Evolutionary conservation across 106 monocot genomes (phyloP), one percentile per base, ranked within the genome.

Genomic region (Apostasia shenzhenica): DNA sequence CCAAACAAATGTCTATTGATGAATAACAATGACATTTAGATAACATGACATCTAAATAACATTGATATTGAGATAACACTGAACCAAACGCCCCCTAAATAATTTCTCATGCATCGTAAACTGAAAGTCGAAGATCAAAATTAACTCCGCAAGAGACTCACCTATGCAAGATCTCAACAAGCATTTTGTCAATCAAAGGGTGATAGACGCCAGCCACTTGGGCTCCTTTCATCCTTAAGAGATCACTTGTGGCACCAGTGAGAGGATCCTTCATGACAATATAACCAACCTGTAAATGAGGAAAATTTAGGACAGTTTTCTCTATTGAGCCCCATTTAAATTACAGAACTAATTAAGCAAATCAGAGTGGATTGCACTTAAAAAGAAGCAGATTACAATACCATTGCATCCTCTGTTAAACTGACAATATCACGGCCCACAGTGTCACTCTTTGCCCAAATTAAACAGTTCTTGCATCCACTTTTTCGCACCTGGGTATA

Each of bases 251-350:
- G 54, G 64, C 67, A 65, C 84, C 84, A 49, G 89, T 83, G 37
- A 71, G 68, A 62, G 61, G 78, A 83, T 87, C 92, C 53, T 70
- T 89, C 92, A 97, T 81, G 46, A 97, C 82, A 66, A 89, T 92
- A 64, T 97, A 97, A 39, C 92, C 92, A 72, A 89, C 84, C 92
- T 92, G 61, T 67, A 52, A 53, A 12, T 61, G 55, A 67, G 48
- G 26, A 2, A 69, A 50, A 69, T 4, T 45, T 59, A 14, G 1
- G 37, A 6, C 43, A 68, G 2, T 1, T 46, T 62, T 43, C 1
- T 47, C 1, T 5, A 68, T 37, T 6, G 43, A 13, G 9, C 42
- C 48, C 55, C 13, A 55, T 54, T 12, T 13, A 57, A 70, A 14
- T 13, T 0, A 56, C n/a, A 54, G 11, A 54, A 54, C 53, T 54